phyloP scores from a whole-genome alignment of 306 rosid species.

The Cajanus cajan region DNA sequence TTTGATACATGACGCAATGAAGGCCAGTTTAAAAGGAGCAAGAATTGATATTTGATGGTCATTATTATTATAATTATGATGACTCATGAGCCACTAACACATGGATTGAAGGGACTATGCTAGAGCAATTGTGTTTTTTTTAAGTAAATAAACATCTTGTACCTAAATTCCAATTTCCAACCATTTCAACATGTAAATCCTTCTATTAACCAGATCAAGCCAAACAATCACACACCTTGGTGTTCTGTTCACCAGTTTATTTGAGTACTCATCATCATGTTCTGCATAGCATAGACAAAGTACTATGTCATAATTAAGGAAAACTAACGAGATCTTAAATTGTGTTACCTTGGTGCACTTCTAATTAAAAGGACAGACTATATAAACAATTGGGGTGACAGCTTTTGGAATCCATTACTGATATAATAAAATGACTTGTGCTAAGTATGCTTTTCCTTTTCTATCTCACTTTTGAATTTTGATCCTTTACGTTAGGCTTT shows the following conservation, averaged over 20 bases:
- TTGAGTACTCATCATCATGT: background rate
- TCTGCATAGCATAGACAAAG: constrained; percentile 2
- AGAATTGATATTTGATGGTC: constrained; percentile 34
- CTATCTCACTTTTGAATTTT: constrained; percentile 27
- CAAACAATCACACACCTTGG: background rate
- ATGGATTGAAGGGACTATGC: constrained; percentile 43
- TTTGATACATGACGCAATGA: constrained; percentile 55
- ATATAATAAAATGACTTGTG: constrained; percentile 23
- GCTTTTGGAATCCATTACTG: background rate
- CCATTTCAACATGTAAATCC: constrained; percentile 7
- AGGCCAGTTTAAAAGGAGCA: constrained; percentile 57
- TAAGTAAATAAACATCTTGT: constrained; percentile 33
- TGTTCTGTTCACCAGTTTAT: constrained; percentile 7
- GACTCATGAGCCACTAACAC: constrained; percentile 64
- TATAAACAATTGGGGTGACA: constrained; percentile 9
- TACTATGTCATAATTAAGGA: background rate
- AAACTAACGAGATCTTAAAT: background rate
- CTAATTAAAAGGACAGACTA: constrained; percentile 5
- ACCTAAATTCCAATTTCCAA: constrained; percentile 41
- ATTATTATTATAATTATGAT: constrained; percentile 37
- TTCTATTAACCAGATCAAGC: constrained; percentile 25
- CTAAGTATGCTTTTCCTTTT: constrained; percentile 28
- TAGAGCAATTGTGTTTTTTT: constrained; percentile 14
- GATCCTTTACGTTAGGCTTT: constrained; percentile 21
- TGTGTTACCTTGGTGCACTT: background rate